phyloP scores from a whole-genome alignment of 305 asterid genomes.

The Andrographis paniculata region DNA sequence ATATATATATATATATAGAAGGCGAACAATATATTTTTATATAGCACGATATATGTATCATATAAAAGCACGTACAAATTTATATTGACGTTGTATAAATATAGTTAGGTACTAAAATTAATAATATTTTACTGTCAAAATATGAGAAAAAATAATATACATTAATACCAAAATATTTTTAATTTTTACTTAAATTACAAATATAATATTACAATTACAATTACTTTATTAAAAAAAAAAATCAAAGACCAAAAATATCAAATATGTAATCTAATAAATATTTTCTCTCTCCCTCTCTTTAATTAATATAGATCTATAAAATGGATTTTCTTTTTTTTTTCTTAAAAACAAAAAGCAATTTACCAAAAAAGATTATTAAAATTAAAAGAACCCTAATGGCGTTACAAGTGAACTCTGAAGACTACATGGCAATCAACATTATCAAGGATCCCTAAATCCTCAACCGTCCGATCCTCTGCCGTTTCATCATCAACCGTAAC shows the following conservation, averaged over 20 bases:
- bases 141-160: too few species aligned
- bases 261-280: neutral
- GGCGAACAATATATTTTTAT: too few species aligned
- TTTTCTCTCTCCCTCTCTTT: neutral
- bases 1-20: too few species aligned
- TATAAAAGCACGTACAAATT: too few species aligned
- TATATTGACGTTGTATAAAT: too few species aligned
- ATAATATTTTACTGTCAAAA: too few species aligned
- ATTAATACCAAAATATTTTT: too few species aligned
- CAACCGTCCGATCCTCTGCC: conserved; percentile 23
- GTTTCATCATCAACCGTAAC: conserved; percentile 32
- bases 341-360: conserved; percentile 5
- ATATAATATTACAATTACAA: too few species aligned
- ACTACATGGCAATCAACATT: conserved; percentile 48
- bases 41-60: too few species aligned
- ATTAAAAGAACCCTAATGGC: neutral
- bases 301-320: neutral
- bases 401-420: conserved; percentile 33
- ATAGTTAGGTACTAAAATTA: too few species aligned
- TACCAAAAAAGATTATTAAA: neutral
- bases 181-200: too few species aligned
- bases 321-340: neutral
- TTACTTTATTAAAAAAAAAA: too few species aligned
- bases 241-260: neutral
- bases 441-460: conserved; percentile 45